Base-by-base conservation (phyloP, 768 basidiomycete species). In the Podaxis sp. region DNA sequence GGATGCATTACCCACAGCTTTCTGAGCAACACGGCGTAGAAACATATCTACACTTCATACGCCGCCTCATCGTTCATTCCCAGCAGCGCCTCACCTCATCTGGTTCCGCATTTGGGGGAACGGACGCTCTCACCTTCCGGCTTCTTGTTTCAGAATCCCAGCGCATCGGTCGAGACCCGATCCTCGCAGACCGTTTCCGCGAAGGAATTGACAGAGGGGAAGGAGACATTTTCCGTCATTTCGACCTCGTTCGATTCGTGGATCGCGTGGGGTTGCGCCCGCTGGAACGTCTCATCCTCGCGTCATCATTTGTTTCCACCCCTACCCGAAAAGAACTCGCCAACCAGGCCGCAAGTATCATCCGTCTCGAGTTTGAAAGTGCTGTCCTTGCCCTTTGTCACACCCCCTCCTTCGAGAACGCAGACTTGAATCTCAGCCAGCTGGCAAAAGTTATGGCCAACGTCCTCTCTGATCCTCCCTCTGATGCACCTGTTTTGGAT, bases 41-140 rank as follows among this genome's bases (percentile, higher is more conserved):
- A 77, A 97, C 95, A 62, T 97, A 98, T 78, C 85, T 94, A 66
- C 96, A 99, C 77, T 97, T 97, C 80, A 93, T 99, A 67, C 93
- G 96, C 65, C 90, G 96, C 65, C 90, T 97, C 75, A 93, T 98
- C 72, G 86, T 90, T 57, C 91, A 94, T 68, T 93, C 93, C 24
- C 89, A 91, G 76, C 79, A 85, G 55, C 85, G 91, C 64, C 82
- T 91, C 49, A 73, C 84, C 24, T 80, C 86, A 24, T 76, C 83
- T 36, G 78, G 86, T 25, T 78, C 89, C 55, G 77, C 85, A 0
- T 88, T 88, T 65, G 91, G 92, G 71, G 76, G 88, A n/a, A 90
- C 90, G 29, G 84, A 85, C 43, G 83, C 88, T 53, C 79, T 95
- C 54, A 90, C 91, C 13, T 93, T 94, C 72, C 89, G 92, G 41